Evolutionary conservation across 2,329 filamentous ascomycete genomes (phyloP).

Genomic region (Botryosphaeria dothidea): DNA sequence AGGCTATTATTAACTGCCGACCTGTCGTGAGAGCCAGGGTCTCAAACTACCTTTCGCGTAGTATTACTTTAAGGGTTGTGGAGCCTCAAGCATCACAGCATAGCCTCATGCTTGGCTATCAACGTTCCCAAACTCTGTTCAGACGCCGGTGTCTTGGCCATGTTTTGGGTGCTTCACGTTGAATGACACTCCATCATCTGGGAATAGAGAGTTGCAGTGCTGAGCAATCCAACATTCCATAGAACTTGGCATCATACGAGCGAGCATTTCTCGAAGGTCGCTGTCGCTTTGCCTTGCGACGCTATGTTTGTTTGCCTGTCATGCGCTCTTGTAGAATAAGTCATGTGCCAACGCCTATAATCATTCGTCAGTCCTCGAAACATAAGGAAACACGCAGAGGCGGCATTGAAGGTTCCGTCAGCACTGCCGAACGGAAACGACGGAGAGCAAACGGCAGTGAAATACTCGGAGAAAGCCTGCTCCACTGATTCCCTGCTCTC

Average conservation of each 20-base stretch:
- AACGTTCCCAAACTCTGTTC: slow-evolving; percentile 1
- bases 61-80: neutral
- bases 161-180: neutral
- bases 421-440: no score
- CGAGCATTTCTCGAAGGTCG: neutral
- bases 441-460: no score
- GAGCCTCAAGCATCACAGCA: neutral
- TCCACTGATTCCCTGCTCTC: no score
- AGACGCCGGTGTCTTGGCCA: slow-evolving; percentile 2
- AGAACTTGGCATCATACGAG: neutral
- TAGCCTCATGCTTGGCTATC: neutral
- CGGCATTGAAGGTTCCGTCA: no score
- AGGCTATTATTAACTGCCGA: neutral
- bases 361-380: neutral
- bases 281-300: neutral
- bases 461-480: no score
- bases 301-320: neutral
- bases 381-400: neutral
- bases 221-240: neutral
- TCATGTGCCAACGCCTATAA: neutral
- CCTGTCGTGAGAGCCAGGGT: no score
- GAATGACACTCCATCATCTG: neutral
- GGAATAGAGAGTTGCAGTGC: neutral
- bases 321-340: no score
- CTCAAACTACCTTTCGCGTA: neutral